Base-by-base conservation (phyloP, 768 basidiomycete species). In the Lanmaoa pseudosensibilis region DNA sequence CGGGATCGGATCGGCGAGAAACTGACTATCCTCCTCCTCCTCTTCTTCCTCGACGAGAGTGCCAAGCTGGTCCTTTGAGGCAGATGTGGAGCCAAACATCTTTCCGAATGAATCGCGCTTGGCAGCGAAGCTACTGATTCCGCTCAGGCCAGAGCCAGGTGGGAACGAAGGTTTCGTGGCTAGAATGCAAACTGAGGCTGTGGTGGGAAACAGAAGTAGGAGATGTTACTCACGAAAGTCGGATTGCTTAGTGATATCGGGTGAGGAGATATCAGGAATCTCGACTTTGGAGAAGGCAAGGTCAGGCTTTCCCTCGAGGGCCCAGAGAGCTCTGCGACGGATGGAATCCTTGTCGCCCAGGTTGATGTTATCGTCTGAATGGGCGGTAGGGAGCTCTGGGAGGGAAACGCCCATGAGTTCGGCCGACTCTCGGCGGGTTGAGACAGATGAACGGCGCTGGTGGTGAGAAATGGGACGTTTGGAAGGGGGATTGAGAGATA, bases 41-140 rank as follows among this genome's bases (percentile, higher is more conserved):
- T 92, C 92, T 48, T 94, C 91, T 50, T 93, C 92, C 65, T 92
- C 92, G 33, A 94, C 75, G 30, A 93, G 78, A 18, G 91, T 92
- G 56, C 83, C 82, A 12, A 93, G 79, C 62, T 87, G 83, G 69
- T 92, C 91, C 68, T 90, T 92, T 50, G 85, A 79, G 12, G 82
- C 81, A 1, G 83, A 81, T 2, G 86, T 78, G 18, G 81, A 62
- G 16, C 78, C 75, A 59, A 87, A 78, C 62, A 86, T 80, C 72
- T 88, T 92, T 48, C 80, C 77, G 70, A 92, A 88, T 0, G 92
- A 93, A 69, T 94, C 91, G 13, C 92, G 85, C 73, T 92, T 92
- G 21, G 74, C 75, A 66, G 83, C 68, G 52, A 83, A 70, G 50
- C 69, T 66, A 58, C 70, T 81, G 58, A 77, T 65, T 33, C 74